Evolutionary conservation across 2,329 filamentous ascomycete genomes (phyloP), one percentile per base, ranked within the genome.

Genomic region (Zalaria sp.): DNA sequence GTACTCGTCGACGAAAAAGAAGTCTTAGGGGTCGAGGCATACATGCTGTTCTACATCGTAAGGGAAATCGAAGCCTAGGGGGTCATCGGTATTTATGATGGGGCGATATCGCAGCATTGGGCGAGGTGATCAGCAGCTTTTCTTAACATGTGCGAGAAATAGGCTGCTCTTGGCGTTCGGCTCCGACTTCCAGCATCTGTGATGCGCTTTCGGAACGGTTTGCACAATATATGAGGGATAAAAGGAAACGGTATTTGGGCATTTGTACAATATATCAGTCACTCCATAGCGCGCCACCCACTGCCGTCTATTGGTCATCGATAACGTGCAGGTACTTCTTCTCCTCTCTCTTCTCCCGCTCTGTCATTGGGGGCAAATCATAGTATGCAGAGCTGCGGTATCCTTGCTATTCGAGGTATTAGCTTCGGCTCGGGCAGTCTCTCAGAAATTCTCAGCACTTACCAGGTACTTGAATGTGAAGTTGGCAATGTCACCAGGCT

Each of bases 321-420:
- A 86, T 69, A 47, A 98, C 88, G 63, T 98, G 91, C 62, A 96
- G 69, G 63, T 93, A 98, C 72, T 95, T 91, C 75, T 81, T 91
- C 66, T 96, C 88, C 64, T 96, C 88, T 55, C 76, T 74, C 74
- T 80, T 91, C 73, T 98, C 91, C 64, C 82, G 83, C 68, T 95
- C 89, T 29, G 89, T 95, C 56, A 89, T 81, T 38, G 91, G 89
- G 39, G 91, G 91, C 51, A 96, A 73, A 60, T 98, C 89, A 64
- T 93, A 94, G 75, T 81, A 91, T 55, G 79, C 76, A 44, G 82
- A 76, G 65, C 83, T 89, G 59, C 91, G 82, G 72, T 85, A 95
- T 62, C 79, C 82, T 83, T 93, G 83, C 84, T 89, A 53, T 51
- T 51, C 35, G 46, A 58, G 51, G 46, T 38, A 53, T 69, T 39